Evolutionary conservation across 1,284 basidiomycete species (phyloP), one percentile per base, ranked within the genome.

Genomic region (Anthracocystis setariae): DNA sequence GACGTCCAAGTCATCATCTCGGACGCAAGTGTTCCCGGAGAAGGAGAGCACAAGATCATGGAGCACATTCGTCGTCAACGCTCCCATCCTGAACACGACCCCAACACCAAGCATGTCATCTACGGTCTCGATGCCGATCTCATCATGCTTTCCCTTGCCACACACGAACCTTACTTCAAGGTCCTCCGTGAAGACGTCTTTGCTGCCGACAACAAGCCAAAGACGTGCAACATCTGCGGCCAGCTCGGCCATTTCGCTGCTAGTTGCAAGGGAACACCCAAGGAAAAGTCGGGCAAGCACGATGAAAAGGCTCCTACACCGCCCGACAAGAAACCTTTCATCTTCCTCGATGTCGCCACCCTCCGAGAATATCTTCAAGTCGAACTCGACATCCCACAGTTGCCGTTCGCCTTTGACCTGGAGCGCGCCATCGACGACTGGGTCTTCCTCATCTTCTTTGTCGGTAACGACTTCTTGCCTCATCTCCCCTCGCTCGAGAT

Each of bases 11-110:
- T 99, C 68, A 90, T 98, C 73, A 93, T 99, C 65, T 98, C 96
- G 2, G 96, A 98, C 77, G 93, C 95, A 2, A 91, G 91, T 57
- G 96, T 98, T 10, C 95, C 95, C 1, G 95, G 95, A 72, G 96
- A 99, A 85, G 96, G 96, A 81, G 96, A 99, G 84, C 96, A 99
- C 85, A 99, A 99, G 86, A 98, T 99, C 75, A 98, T 99, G 93
- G 96, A 98, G 82, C 97, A 89, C 84, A 96, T 99, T 73, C 88
- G 96, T 61, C 88, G 94, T 46, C 94, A 97, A 80, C 88, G 96
- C 47, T 87, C 88, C 46, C 92, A 96, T 80, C 88, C 89, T 32
- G 90, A 90, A 12, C 91, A 98, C 85, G 91, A 98, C 84, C 90
- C 96, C 27, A 98, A 99, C 82, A 98, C 93, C 3, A 87, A 88